Conservation (phyloP, 495 filamentous ascomycete species). For the Copromyces sp. region DNA sequence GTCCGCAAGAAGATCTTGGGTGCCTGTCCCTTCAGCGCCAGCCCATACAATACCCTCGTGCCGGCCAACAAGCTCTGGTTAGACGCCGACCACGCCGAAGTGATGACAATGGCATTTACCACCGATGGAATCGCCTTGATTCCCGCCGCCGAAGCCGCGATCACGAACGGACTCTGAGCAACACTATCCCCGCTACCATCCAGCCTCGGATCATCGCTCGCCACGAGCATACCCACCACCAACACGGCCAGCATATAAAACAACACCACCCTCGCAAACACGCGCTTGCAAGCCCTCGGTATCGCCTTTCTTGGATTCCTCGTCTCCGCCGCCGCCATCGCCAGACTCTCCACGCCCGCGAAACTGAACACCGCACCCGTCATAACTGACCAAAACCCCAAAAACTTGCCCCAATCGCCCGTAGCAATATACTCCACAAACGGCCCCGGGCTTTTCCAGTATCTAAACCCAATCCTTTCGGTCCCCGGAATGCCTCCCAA, state of each 20-base stretch:
- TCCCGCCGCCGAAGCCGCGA: constrained; percentile 57
- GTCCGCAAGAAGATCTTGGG: constrained; percentile 48
- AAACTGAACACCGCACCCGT: constrained; percentile 51
- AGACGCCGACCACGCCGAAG: constrained; percentile 60
- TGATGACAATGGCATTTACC: constrained; percentile 60
- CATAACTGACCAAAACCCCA: constrained; percentile 52
- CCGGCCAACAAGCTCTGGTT: constrained; percentile 55
- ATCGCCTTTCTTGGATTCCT: constrained; percentile 60
- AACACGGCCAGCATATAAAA: constrained; percentile 63
- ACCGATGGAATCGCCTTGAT: constrained; percentile 51
- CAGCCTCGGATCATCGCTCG: constrained; percentile 45
- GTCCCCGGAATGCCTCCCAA: constrained; percentile 49
- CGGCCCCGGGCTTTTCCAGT: constrained; percentile 61
- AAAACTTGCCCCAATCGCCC: constrained; percentile 42
- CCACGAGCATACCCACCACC: constrained; percentile 64
- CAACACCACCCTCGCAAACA: constrained; percentile 60
- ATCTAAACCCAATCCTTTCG: constrained; percentile 51
- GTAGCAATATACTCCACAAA: constrained; percentile 50
- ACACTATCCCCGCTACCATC: constrained; percentile 31
- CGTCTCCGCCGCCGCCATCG: constrained; percentile 65
- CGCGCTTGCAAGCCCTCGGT: constrained; percentile 58
- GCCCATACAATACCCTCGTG: constrained; percentile 51
- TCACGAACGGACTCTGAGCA: constrained; percentile 62
- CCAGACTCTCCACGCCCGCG: constrained; percentile 46
- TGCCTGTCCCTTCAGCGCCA: constrained; percentile 49